Evolutionary conservation across 163 green algal species (phyloP).

Genomic region (Scenedesmus sp.): DNA sequence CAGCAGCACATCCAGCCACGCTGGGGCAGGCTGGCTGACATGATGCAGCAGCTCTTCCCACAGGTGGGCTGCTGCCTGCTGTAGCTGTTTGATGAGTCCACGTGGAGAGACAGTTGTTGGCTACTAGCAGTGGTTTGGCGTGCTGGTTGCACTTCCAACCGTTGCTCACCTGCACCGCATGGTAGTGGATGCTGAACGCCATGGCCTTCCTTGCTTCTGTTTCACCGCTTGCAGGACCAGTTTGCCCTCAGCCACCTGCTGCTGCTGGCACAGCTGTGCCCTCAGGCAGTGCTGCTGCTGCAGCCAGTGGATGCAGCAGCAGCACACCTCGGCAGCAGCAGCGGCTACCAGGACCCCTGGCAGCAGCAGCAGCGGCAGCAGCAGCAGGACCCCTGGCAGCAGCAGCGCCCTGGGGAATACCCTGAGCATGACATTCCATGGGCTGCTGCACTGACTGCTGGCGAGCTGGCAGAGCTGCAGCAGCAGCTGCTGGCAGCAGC

Average conservation of each 20-base stretch:
- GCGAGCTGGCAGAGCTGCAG: background rate
- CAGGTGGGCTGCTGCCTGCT: background rate
- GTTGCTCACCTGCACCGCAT: background rate
- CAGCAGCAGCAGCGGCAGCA: background rate
- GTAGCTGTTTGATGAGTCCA: background rate
- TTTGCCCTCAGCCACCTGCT: constrained; percentile 18
- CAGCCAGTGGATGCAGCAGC: background rate
- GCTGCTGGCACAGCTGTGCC: constrained; percentile 31
- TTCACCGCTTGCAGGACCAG: constrained; percentile 17
- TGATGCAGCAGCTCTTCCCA: constrained; percentile 25
- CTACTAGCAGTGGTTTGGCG: background rate
- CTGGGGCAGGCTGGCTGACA: constrained; percentile 30
- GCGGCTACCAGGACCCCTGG: background rate
- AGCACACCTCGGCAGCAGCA: background rate
- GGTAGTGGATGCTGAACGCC: background rate
- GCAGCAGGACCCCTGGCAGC: background rate
- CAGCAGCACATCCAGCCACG: constrained; percentile 35
- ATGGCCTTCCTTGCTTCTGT: background rate
- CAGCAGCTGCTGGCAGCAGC: background rate
- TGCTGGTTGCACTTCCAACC: background rate
- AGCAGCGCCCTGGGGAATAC: background rate
- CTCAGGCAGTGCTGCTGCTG: constrained; percentile 27
- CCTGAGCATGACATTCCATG: constrained; percentile 16
- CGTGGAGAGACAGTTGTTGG: background rate
- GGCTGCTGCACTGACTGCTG: background rate